Evolutionary conservation across 805 yeast species (phyloP), one percentile per base, ranked within the genome.

Genomic region (Ascoidea asiatica): DNA sequence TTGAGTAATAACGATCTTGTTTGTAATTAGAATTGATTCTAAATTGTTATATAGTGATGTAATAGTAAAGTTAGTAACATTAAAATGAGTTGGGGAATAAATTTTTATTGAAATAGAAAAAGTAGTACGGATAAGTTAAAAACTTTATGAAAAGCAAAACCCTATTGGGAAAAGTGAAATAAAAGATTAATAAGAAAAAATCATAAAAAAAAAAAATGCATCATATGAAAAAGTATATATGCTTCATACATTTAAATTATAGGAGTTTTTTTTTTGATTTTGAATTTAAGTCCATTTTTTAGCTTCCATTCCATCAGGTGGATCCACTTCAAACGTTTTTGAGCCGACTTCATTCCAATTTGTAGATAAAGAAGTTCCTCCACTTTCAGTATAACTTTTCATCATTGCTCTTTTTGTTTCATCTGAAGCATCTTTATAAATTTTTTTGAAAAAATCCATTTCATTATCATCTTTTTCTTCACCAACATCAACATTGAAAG

Each of bases 381-480:
- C 82, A 53, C 95, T 84, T 62, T 92, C 96, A n/a, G 77, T 69
- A 55, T 75, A 92, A 44, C 95, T 85, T 64, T 92, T 92, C 95
- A 86, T 82, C 97, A 92, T 92, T 1, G 99, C 99, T 43, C 94
- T 69, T 52, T 68, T 69, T 1, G 95, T 81, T 54, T 92, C 96
- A 5, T 83, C 92, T 57, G 88, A 95, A 0, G 95, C 90, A 50
- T 73, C 79, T 21, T 72, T 70, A 62, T 82, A 92, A 8, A 92
- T 56, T 50, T 77, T 69, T 52, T 77, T 73, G 64, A 92, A 92
- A 54, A 92, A 89, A 1, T 69, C 79, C 48, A 77, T 76, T 2
- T 77, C 75, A 20, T 71, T 74, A 13, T 66, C 67, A 0, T 67
- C 66, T 21, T 64, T 70, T 15, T 65, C 67, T 11, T 65, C 71